Percentiles rank a stretch among this genome's conserved stretches.
Evolutionary conservation across 192 early-diverging fungal genomes (phyloP).

Genomic region (Ramicandelaber brevisporus): DNA sequence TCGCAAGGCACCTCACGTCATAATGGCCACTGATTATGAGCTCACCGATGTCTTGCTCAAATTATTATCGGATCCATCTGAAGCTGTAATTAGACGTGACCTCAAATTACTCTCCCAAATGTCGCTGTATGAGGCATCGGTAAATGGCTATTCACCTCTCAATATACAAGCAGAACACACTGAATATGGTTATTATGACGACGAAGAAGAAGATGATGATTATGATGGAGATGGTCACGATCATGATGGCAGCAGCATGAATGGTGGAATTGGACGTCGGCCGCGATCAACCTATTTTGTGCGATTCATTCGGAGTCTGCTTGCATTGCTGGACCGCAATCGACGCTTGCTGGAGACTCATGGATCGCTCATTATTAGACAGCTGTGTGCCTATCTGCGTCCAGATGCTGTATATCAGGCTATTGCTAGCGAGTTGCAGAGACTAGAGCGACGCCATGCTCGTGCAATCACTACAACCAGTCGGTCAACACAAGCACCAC

Average conservation of each 20-base stretch:
- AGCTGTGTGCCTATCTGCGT: too few relatives aligned
- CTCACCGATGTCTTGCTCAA: conserved; percentile 73
- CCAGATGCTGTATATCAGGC: too few relatives aligned
- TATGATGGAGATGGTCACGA: neutral
- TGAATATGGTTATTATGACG: conserved; percentile 3
- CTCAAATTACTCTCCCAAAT: conserved; percentile 89
- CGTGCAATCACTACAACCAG: too few relatives aligned
- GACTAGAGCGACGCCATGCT: too few relatives aligned
- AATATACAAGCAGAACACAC: too few relatives aligned
- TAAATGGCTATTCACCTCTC: too few relatives aligned
- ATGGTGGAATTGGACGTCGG: conserved; percentile 1
- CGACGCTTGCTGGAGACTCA: conserved; percentile 65
- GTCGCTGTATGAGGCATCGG: conserved; percentile 52
- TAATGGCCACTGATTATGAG: conserved; percentile 67
- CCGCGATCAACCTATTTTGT: conserved; percentile 46
- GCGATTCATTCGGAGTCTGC: conserved; percentile 69
- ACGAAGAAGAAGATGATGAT: conserved; percentile 2
- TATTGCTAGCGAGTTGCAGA: too few relatives aligned
- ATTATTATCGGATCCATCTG: conserved; percentile 73
- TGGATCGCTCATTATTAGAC: conserved; percentile 78
- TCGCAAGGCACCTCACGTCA: conserved; percentile 63
- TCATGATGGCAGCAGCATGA: neutral
- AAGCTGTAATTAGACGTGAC: conserved; percentile 83
- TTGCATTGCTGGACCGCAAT: conserved; percentile 76
- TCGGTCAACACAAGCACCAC: too few relatives aligned